Evolutionary conservation across 257 asterid species (phyloP), one percentile per base, ranked within the genome.

Genomic region (Gardenia jasminoides): DNA sequence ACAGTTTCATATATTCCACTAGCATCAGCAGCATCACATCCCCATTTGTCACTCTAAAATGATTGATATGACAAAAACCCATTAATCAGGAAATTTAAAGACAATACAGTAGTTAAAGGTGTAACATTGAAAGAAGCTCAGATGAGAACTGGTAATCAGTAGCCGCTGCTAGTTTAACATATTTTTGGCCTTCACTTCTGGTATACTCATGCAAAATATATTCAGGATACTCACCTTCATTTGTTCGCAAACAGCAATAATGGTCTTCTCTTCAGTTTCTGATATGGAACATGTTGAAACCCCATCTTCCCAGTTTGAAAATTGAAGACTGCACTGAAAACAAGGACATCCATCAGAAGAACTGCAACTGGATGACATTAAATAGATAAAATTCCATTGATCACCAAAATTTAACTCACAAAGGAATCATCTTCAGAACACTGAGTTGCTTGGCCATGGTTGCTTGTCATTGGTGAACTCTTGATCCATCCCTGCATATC

Each of bases 351-450:
- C 31, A 22, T 70, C 46, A 47, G 52, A 64, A 46, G 36, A 22
- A 56, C 43, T 5, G 54, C 12, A 54, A 54, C 1, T 9, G 16
- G 20, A 39, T 33, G 36, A 74, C 22, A 26, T 48, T 77, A 52
- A 70, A 22, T 33, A 66, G 65, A 61, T 24, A 52, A 52, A 12
- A 52, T 13, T 19, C 41, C 41, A 36, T 36, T 36, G 41, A 75
- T 64, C 65, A 79, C 39, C 66, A 46, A 81, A 79, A 72, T 68
- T 47, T 79, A 76, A 86, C 97, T 92, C 83, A 94, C 98, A 80
- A 89, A 88, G 80, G 96, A 91, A 74, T 92, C 94, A 78, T 92
- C 97, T 88, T 92, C 97, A 33, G 96, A 94, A 85, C 88, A 85
- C 82, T 88, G 91, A 72, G 76, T 76, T 56, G 82, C 86, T 86